Conservation (phyloP, 805 yeast species). For the Cephaloascus fragrans region DNA sequence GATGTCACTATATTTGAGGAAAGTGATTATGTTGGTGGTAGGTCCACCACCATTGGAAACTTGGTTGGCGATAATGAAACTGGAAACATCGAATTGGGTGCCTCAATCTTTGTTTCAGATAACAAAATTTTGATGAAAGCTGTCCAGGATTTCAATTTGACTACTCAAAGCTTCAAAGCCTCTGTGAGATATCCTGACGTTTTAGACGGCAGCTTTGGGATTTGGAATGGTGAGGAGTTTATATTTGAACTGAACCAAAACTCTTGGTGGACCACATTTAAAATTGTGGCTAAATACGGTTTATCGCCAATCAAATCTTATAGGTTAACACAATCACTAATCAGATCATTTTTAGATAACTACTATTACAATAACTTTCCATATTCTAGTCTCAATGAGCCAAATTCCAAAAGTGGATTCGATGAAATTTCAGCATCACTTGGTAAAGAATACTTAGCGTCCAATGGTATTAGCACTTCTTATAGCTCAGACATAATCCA, state of each 20-base stretch:
- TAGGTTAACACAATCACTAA: conserved; percentile 8
- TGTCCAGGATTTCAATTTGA: conserved; percentile 22
- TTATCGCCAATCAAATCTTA: conserved; percentile 12
- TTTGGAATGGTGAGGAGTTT: conserved; percentile 25
- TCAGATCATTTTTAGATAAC: conserved; percentile 17
- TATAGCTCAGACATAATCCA: conserved; percentile 22
- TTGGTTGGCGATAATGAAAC: conserved; percentile 9
- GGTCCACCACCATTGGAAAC: conserved; percentile 26
- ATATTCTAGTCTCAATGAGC: conserved; percentile 14
- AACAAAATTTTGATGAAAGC: conserved; percentile 29
- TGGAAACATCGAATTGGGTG: conserved; percentile 30
- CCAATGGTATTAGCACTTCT: conserved; percentile 10
- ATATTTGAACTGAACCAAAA: conserved; percentile 1
- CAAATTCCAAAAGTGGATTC: conserved; percentile 14
- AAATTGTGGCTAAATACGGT: conserved; percentile 15
- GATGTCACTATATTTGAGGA: conserved; percentile 33
- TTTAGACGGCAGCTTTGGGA: conserved; percentile 10
- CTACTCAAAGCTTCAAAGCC: conserved; percentile 6
- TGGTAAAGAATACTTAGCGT: conserved; percentile 14
- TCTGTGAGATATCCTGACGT: conserved; percentile 4
- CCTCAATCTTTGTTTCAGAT: conserved; percentile 28
- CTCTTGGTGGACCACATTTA: conserved; percentile 5
- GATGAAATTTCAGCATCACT: conserved; percentile 9
- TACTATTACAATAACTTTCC: conserved; percentile 25
- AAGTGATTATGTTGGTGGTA: conserved; percentile 31